phyloP scores from a whole-genome alignment of 2,329 filamentous ascomycete species.

The Tolypocladium nubicola region DNA sequence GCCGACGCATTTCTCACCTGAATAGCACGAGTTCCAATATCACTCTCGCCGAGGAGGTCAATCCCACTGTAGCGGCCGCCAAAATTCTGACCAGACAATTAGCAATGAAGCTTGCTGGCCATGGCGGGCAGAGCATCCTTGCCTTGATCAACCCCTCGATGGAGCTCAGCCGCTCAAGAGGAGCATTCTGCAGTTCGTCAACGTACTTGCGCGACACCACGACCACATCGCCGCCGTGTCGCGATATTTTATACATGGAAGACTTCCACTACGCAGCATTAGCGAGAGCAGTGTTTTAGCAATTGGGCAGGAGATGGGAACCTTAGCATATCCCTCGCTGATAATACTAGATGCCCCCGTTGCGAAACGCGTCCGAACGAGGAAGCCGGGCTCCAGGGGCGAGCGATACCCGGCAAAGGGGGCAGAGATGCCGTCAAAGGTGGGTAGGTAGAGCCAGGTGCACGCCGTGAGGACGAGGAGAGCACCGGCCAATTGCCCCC shows the following conservation, averaged over 20 bases:
- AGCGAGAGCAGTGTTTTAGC: background rate
- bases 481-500: background rate
- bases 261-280: constrained; percentile 2
- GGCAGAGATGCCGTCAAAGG: background rate
- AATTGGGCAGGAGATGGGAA: background rate
- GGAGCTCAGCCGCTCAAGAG: constrained; percentile 2
- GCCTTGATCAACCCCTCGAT: constrained; percentile 5
- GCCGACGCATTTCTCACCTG: background rate
- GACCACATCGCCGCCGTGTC: constrained; percentile 5
- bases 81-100: constrained; percentile 3
- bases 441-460: background rate
- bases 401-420: constrained; percentile 4
- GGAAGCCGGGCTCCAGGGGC: constrained; percentile 2
- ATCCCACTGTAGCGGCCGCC: constrained; percentile 6
- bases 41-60: constrained; percentile 1
- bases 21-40: constrained; percentile 5
- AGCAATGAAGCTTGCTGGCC: background rate
- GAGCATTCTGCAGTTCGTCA: constrained; percentile 5
- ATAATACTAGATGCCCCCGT: constrained; percentile 2
- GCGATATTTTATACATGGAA: constrained; percentile 4
- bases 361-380: constrained; percentile 3
- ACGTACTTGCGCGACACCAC: constrained; percentile 4
- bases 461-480: background rate
- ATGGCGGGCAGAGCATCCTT: background rate
- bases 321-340: constrained; percentile 5